Conservation (phyloP, 2,329 filamentous ascomycete species). For the Zasmidium angulare region DNA sequence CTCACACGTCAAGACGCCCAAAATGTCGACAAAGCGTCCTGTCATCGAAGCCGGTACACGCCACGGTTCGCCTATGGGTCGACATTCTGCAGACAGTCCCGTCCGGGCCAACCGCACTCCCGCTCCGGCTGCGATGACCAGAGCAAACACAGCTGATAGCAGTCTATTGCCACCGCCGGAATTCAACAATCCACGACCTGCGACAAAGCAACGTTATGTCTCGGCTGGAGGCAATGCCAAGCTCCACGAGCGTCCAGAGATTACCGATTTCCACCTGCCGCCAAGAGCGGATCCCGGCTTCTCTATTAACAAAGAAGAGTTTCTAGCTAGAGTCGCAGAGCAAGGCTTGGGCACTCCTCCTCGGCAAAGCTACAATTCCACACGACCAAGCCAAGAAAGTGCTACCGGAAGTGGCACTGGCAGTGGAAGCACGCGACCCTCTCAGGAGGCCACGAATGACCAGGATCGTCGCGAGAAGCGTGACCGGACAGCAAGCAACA, state of each 20-base stretch:
- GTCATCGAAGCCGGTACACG: background rate
- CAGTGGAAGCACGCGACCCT: background rate
- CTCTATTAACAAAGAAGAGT: constrained; percentile 15
- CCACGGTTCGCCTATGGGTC: background rate
- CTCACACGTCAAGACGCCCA: background rate
- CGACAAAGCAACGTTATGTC: constrained; percentile 28
- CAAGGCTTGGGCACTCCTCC: constrained; percentile 9
- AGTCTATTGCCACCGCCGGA: constrained; percentile 12
- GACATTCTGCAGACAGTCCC: constrained; percentile 1
- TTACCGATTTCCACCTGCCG: constrained; percentile 8
- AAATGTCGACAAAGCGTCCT: background rate
- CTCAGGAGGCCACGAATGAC: background rate
- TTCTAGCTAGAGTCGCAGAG: constrained; percentile 9
- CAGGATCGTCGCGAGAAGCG: constrained; percentile 10
- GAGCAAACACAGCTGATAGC: background rate
- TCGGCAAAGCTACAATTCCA: background rate
- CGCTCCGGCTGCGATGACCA: background rate
- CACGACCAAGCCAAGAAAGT: constrained; percentile 1
- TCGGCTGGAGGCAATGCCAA: constrained; percentile 28
- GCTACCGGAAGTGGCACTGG: background rate
- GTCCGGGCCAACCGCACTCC: background rate
- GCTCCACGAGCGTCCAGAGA: constrained; percentile 25
- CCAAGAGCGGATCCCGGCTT: background rate
- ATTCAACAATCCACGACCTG: constrained; percentile 23
- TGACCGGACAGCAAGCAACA: constrained; percentile 15